Percentiles rank a stretch among this genome's conserved stretches.
Conservation (phyloP, 805 yeast species). For the Candida maesae region DNA sequence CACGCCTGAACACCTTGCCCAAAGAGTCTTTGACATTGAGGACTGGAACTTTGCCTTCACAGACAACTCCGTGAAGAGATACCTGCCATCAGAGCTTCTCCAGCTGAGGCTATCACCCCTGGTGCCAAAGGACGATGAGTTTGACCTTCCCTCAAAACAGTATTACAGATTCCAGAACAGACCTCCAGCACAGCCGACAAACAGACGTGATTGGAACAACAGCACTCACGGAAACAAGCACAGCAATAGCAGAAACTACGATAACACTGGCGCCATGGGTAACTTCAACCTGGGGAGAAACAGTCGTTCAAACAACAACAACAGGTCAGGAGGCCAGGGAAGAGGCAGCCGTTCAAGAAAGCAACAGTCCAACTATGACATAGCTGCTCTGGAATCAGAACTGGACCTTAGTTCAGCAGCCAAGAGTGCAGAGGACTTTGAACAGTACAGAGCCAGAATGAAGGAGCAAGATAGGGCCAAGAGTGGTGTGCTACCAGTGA, state of each 20-base stretch:
- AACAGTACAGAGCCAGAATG: conserved; percentile 37
- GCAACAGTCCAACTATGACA: conserved; percentile 20
- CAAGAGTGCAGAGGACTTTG: conserved; percentile 34
- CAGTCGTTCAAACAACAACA: conserved; percentile 8
- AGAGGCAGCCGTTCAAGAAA: conserved; percentile 15
- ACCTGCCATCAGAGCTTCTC: conserved; percentile 22
- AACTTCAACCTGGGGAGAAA: conserved; percentile 24
- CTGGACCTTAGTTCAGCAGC: no score
- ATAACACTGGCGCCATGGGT: conserved; percentile 29
- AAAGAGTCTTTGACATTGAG: conserved; percentile 17
- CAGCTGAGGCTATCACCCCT: conserved; percentile 14
- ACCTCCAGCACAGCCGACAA: conserved; percentile 8
- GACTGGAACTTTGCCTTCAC: conserved; percentile 20
- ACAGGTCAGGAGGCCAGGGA: conserved; percentile 11
- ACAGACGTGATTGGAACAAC: conserved; percentile 11
- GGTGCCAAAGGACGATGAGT: conserved; percentile 13
- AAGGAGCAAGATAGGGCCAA: conserved; percentile 34
- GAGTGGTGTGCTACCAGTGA: no score
- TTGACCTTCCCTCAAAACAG: conserved; percentile 21
- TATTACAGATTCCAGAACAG: conserved; percentile 22
- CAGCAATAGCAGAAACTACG: conserved; percentile 11
- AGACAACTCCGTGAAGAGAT: conserved; percentile 15
- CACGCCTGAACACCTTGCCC: conserved; percentile 10
- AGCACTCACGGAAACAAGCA: conserved; percentile 9
- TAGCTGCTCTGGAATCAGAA: no score